phyloP scores from a whole-genome alignment of 306 rosid genomes.

The Prunus armeniaca region DNA sequence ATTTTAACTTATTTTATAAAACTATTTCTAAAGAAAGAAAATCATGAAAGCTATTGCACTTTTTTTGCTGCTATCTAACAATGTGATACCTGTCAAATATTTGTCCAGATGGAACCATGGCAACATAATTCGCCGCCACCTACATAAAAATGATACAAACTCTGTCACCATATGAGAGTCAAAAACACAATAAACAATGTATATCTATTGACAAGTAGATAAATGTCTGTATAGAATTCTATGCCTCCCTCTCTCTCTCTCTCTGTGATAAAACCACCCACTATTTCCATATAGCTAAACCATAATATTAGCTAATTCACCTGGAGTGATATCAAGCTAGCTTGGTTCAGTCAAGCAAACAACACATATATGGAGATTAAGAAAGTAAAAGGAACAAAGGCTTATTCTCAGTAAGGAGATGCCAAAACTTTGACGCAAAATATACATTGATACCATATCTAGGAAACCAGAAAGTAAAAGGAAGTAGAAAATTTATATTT shows the following conservation, averaged over 20 bases:
- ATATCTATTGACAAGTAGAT: background rate
- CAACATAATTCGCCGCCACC: slow-evolving; percentile 97
- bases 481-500: background rate
- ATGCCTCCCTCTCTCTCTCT: background rate
- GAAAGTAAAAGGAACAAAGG: background rate
- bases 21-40: background rate
- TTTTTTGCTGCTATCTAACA: background rate
- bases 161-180: background rate
- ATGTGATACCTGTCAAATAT: slow-evolving; percentile 77
- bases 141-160: slow-evolving; percentile 15
- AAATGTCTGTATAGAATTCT: background rate
- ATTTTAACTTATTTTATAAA: background rate
- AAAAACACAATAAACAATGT: background rate
- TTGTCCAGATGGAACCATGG: slow-evolving; percentile 97
- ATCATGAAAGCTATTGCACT: background rate
- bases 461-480: background rate
- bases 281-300: background rate
- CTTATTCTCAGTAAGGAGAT: background rate
- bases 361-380: background rate
- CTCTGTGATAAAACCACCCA: background rate
- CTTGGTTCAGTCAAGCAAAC: too few relatives aligned
- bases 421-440: background rate
- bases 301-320: too few relatives aligned
- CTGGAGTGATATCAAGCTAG: too few relatives aligned
- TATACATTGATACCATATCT: background rate